Conservation (phyloP, 164 flowering plant species). For the Paratinospora sagittata region DNA sequence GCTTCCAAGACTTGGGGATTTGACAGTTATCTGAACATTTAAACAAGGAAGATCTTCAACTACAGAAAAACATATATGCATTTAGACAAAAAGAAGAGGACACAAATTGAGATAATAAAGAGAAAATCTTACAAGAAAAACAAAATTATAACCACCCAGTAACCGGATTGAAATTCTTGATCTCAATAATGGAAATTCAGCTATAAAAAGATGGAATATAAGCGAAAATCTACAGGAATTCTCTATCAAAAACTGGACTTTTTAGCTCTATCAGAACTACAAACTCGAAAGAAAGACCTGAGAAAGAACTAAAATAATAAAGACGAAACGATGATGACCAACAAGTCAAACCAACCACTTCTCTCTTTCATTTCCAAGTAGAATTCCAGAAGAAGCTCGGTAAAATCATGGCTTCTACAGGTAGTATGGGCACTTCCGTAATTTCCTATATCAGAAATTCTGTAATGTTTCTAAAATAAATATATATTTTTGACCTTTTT, state of each 20-base stretch:
- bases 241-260: background rate
- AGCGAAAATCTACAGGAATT: background rate
- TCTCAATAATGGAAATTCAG: background rate
- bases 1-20: no score
- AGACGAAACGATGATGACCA: background rate
- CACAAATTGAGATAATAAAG: background rate
- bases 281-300: no score
- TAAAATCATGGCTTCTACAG: background rate
- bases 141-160: background rate
- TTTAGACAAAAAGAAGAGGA: background rate
- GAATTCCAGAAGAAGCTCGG: background rate
- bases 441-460: background rate
- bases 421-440: background rate
- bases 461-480: no score
- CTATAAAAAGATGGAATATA: background rate
- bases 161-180: background rate
- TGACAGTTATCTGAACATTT: no score
- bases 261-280: no score
- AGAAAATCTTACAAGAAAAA: background rate
- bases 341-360: background rate
- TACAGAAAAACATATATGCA: background rate
- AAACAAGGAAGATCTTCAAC: background rate
- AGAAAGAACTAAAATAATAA: no score
- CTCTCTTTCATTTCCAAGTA: background rate
- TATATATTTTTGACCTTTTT: no score